A percentile compares a stretch with the other conserved stretches of the same genome.
Conservation (phyloP, 2,329 filamentous ascomycete species). For the Hypoxylon sp. region DNA sequence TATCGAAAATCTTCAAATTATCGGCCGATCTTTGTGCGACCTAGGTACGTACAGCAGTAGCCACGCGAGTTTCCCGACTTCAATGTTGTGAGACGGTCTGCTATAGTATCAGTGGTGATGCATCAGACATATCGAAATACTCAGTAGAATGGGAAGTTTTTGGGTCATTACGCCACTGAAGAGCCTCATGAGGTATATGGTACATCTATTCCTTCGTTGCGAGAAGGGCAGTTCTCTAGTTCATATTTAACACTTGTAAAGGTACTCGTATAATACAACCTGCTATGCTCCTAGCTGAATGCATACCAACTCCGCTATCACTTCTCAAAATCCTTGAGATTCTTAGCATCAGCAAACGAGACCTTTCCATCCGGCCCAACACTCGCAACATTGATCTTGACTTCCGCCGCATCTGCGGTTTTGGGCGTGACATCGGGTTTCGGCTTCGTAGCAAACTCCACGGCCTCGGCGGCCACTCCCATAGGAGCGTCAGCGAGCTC, state of each 20-base stretch:
- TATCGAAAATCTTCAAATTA: conserved; percentile 4
- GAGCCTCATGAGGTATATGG: conserved; percentile 7
- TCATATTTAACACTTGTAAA: neutral
- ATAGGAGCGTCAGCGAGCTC: conserved; percentile 89
- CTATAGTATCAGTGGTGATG: conserved; percentile 3
- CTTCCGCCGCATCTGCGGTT: conserved; percentile 56
- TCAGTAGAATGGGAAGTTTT: neutral
- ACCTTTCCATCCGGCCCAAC: conserved; percentile 75
- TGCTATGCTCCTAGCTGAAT: neutral
- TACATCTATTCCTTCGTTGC: neutral
- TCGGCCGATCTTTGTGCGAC: conserved; percentile 22
- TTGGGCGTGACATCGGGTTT: conserved; percentile 51
- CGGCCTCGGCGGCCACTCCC: conserved; percentile 75
- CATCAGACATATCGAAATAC: neutral
- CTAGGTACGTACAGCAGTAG: conserved; percentile 13
- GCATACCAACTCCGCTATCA: conserved; percentile 19
- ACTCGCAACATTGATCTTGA: conserved; percentile 69
- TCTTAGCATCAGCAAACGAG: conserved; percentile 73
- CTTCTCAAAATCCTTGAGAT: conserved; percentile 68
- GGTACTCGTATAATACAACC: conserved; percentile 13
- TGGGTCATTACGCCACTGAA: neutral
- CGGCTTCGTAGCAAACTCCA: conserved; percentile 63
- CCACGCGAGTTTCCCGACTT: neutral
- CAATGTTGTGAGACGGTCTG: neutral
- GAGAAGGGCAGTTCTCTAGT: neutral